Percentiles rank a stretch among this genome's conserved stretches.
These are phyloP conservation scores for Colletotrichum zoysiae DNA, from an alignment of 2,329 filamentous ascomycete genomes.

Conservation along the genomic window DNA sequence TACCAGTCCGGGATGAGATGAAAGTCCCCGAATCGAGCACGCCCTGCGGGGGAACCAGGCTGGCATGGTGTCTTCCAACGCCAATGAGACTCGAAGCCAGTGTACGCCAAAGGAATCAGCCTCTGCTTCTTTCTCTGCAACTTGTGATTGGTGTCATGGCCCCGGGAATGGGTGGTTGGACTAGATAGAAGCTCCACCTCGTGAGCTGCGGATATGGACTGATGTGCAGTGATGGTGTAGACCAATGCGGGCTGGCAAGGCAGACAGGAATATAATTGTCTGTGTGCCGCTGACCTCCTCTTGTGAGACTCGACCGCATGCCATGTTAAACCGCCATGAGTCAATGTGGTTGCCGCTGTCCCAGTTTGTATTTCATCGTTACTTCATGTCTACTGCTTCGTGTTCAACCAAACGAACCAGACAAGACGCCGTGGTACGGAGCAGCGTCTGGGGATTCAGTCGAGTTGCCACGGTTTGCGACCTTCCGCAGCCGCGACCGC, in stretches of 20 bases:
- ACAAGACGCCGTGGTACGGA: not conserved
- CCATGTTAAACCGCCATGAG: not conserved
- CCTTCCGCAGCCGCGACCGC: not conserved
- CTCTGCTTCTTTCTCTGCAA: constrained; percentile 17
- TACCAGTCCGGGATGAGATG: constrained; percentile 29
- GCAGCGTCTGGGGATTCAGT: not conserved
- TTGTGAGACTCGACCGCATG: constrained; percentile 10
- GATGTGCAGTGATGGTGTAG: constrained; percentile 21
- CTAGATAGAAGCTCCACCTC: constrained; percentile 25
- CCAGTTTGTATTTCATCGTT: not conserved
- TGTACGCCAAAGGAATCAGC: constrained; percentile 22
- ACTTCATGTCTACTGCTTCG: not conserved
- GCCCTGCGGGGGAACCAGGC: constrained; percentile 24
- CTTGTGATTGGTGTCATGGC: constrained; percentile 23
- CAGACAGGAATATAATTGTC: constrained; percentile 24
- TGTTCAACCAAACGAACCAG: not conserved
- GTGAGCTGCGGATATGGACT: constrained; percentile 24
- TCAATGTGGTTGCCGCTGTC: not conserved
- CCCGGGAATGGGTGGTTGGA: constrained; percentile 24
- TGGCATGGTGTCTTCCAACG: constrained; percentile 8
- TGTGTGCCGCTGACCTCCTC: not conserved
- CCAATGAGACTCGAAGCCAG: constrained; percentile 29
- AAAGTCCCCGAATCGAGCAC: constrained; percentile 21
- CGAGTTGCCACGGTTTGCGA: not conserved
- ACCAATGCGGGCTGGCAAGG: constrained; percentile 26